Evolutionary conservation across 805 yeast genomes (phyloP).

Genomic region (Debaryomyces maramus): DNA sequence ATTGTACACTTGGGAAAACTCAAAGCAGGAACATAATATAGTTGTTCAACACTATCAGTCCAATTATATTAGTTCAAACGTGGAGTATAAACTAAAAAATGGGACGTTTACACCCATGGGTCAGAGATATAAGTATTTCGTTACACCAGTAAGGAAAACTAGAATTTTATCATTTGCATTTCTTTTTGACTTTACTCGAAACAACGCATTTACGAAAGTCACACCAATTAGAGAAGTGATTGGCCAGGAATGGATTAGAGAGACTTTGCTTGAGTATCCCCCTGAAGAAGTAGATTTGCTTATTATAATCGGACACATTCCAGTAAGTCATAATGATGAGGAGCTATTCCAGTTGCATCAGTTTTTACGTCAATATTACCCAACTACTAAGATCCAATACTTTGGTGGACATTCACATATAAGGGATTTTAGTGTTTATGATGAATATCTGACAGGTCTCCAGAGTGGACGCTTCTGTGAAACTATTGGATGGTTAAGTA

Average conservation of each 20-base stretch:
- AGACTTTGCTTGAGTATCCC: slow-evolving; percentile 34
- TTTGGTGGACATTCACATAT: slow-evolving; percentile 96
- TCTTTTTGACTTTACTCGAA: slow-evolving; percentile 69
- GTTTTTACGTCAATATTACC: slow-evolving; percentile 56
- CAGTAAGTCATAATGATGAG: slow-evolving; percentile 52
- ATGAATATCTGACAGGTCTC: slow-evolving; percentile 67
- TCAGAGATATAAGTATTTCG: slow-evolving; percentile 59
- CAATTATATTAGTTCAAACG: slow-evolving; percentile 70
- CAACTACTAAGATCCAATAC: slow-evolving; percentile 69
- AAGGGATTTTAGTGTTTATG: slow-evolving; percentile 75
- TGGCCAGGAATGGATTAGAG: slow-evolving; percentile 63
- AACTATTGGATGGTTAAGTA: slow-evolving; percentile 84
- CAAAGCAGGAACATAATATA: slow-evolving; percentile 61
- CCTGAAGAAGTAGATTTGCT: slow-evolving; percentile 56
- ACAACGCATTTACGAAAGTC: slow-evolving; percentile 62
- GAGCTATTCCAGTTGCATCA: slow-evolving; percentile 52
- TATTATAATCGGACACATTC: slow-evolving; percentile 78
- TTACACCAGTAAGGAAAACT: slow-evolving; percentile 52
- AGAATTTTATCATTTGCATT: slow-evolving; percentile 74
- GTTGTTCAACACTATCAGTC: slow-evolving; percentile 62
- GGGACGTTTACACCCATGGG: slow-evolving; percentile 66
- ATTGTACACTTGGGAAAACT: slow-evolving; percentile 65
- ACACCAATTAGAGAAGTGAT: slow-evolving; percentile 57
- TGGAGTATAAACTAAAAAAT: slow-evolving; percentile 50
- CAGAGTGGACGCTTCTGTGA: slow-evolving; percentile 94